phyloP scores from a whole-genome alignment of 2,329 filamentous ascomycete species.

The Arthroderma uncinatum region DNA sequence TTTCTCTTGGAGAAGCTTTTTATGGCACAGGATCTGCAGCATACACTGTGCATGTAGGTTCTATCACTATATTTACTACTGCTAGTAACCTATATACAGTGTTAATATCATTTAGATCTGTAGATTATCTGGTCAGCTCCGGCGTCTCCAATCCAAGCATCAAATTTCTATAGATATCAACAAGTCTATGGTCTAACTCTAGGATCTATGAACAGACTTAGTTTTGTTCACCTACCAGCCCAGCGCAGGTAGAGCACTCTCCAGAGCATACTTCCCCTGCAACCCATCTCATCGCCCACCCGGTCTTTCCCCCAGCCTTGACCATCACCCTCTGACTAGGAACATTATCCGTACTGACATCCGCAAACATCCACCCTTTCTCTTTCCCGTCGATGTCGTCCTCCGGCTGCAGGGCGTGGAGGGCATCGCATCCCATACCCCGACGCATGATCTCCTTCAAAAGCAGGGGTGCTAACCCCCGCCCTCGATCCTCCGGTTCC shows the following conservation, averaged over 20 bases:
- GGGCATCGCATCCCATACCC: slow-evolving; percentile 20
- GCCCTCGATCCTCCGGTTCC: slow-evolving; percentile 32
- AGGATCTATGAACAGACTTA: neutral
- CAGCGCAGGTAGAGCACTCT: neutral
- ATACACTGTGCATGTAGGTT: too few species aligned
- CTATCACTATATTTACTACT: too few species aligned
- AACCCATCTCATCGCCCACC: slow-evolving; percentile 30
- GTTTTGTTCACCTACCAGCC: neutral
- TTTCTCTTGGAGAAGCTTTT: too few species aligned
- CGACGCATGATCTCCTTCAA: slow-evolving; percentile 25
- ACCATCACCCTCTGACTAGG: slow-evolving; percentile 35
- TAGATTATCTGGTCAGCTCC: too few species aligned
- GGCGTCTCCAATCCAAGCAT: too few species aligned
- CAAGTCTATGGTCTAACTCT: neutral
- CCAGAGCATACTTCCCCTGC: slow-evolving; percentile 23
- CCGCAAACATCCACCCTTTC: slow-evolving; percentile 28
- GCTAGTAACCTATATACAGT: too few species aligned
- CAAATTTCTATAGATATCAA: neutral
- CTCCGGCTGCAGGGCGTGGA: neutral
- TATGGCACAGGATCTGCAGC: too few species aligned
- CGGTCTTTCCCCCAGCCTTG: slow-evolving; percentile 31
- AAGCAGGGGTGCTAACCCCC: slow-evolving; percentile 26
- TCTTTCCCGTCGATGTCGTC: slow-evolving; percentile 6
- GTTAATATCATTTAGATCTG: too few species aligned
- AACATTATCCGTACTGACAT: slow-evolving; percentile 27